phyloP scores from a whole-genome alignment of 192 early-diverging fungal genomes.

The Coemansia pectinata region DNA sequence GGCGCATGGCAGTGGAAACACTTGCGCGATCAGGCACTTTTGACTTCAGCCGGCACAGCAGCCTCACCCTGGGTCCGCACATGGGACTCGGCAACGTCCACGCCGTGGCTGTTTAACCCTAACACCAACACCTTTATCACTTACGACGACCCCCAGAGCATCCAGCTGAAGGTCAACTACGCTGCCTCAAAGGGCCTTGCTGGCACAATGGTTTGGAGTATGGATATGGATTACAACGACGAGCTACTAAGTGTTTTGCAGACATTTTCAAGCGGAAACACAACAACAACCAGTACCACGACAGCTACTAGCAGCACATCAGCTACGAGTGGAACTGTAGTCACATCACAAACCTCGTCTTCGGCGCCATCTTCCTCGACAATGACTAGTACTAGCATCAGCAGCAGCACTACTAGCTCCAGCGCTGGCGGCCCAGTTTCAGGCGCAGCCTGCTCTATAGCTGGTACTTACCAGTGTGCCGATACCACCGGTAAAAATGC shows the following conservation, averaged over 20 bases:
- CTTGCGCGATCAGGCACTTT: constrained; percentile 57
- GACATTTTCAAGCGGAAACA: background rate
- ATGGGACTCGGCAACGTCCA: constrained; percentile 59
- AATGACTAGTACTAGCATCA: background rate
- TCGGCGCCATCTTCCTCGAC: background rate
- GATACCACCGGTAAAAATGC: constrained; percentile 11
- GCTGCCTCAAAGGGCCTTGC: constrained; percentile 57
- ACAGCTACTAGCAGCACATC: background rate
- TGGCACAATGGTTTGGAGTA: constrained; percentile 69
- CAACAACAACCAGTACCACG: constrained; percentile 4
- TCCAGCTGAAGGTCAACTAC: constrained; percentile 60
- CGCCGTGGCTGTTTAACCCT: constrained; percentile 71
- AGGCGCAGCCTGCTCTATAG: constrained; percentile 4
- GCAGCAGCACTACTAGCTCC: background rate
- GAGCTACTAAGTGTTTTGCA: constrained; percentile 53
- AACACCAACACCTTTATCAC: constrained; percentile 59
- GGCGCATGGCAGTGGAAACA: constrained; percentile 64
- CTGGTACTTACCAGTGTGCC: constrained; percentile 16
- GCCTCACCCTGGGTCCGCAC: constrained; percentile 59
- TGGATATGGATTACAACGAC: constrained; percentile 61
- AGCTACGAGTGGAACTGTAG: background rate
- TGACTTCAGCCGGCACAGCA: constrained; percentile 12
- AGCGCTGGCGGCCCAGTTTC: constrained; percentile 7
- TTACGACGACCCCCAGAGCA: constrained; percentile 66
- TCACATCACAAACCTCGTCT: background rate